phyloP scores from a whole-genome alignment of 345 rosid species.

The Brassica cretica region DNA sequence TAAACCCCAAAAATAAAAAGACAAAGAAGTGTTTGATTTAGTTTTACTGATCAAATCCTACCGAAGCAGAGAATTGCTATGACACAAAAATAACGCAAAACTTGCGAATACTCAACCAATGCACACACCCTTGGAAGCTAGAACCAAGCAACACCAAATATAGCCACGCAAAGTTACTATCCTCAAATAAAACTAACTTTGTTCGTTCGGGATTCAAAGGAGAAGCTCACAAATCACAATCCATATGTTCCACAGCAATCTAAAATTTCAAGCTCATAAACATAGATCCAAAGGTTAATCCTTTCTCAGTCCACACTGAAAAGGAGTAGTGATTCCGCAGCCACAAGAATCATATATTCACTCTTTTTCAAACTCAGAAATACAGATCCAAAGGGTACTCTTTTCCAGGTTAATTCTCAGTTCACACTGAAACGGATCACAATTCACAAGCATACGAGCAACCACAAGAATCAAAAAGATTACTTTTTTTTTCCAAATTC shows the following conservation, averaged over 20 bases:
- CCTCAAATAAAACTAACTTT: conserved; percentile 7
- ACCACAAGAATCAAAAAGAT: neutral
- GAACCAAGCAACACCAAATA: neutral
- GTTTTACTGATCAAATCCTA: conserved; percentile 5
- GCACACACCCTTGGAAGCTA: neutral
- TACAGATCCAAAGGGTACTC: conserved; percentile 4
- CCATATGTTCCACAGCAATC: neutral
- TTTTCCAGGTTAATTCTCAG: neutral
- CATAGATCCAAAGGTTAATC: neutral
- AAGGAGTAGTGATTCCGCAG: neutral
- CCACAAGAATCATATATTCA: neutral
- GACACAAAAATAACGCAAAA: neutral
- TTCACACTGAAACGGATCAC: neutral
- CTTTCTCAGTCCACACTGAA: neutral
- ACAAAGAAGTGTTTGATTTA: conserved; percentile 5
- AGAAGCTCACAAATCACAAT: neutral
- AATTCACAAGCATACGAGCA: conserved; percentile 17
- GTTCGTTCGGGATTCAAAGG: neutral
- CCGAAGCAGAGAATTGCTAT: neutral
- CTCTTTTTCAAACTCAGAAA: neutral
- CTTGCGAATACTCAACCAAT: neutral
- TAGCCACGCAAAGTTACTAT: neutral
- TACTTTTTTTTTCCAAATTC: no score
- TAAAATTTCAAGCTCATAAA: neutral
- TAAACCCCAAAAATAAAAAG: conserved; percentile 4